Base-by-base conservation (phyloP, 2,329 filamentous ascomycete species). In the Aspergillus melleus region DNA sequence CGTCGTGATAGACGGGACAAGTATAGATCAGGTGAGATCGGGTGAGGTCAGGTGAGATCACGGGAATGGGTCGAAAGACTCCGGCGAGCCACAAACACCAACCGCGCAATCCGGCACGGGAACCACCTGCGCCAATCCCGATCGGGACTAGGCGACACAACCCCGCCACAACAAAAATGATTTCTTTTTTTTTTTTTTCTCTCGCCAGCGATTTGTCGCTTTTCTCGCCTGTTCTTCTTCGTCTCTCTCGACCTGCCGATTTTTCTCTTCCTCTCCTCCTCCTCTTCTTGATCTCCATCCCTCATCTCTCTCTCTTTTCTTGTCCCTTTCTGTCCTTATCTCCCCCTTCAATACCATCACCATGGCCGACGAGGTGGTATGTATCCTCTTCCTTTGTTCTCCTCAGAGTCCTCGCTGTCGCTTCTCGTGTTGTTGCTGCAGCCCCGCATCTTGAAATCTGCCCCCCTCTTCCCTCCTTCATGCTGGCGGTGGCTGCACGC, bases 361-460 rank as follows among this genome's bases (percentile, higher is more conserved):
- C 75, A 88, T 88, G 86, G 84, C 86, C 77, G 86, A 87, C 78
- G 86, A 88, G 83, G 86, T 88, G 83, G 86, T 88, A 84, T 74
- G 84, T 77, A 30, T 49, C 52, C 44, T 47, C 58, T 72, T 58
- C 49, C 58, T 72, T 58, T 60, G 61, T 59, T 54, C 51, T 62
- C 44, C 61, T 61, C 58, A 60, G 60, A 61, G 58, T 57, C 51
- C 66, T 67, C 67, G 65, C 66, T 62, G 60, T 68, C 63, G 61
- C 59, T 70, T 70, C 66, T 70, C 64, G 60, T 55, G 63, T 64
- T 67, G 4, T 66, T 56, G 52, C 61, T 55, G 61, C 59, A 67
- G 66, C 70, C 71, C 71, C 70, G 72, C 68, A 72, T 70, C 67
- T 67, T 58, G 65, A 63, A 60, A 58, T 60, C 57, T 61, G 57